Evolutionary conservation across 2,329 filamentous ascomycete species (phyloP).

Genomic region (Stagonosporopsis chrysanthemi): DNA sequence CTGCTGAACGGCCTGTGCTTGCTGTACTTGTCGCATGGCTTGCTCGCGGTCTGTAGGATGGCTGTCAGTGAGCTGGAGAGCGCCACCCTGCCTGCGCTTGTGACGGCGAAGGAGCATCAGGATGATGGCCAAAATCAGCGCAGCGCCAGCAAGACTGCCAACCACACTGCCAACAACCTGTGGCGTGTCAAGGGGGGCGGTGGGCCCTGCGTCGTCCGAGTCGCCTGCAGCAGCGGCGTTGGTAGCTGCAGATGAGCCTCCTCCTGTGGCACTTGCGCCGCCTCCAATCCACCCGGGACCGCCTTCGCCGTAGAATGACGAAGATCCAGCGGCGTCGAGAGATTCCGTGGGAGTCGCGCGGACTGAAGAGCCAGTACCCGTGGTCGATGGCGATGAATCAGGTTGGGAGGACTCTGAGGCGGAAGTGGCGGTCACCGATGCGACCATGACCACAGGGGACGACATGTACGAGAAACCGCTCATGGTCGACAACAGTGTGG

Average conservation of each 20-base stretch:
- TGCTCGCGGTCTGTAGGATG: slow-evolving; percentile 38
- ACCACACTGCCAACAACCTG: slow-evolving; percentile 69
- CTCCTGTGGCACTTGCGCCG: slow-evolving; percentile 24
- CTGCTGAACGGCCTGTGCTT: slow-evolving; percentile 47
- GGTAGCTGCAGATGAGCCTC: slow-evolving; percentile 19
- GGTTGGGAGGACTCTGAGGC: not conserved
- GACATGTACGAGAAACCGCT: slow-evolving; percentile 5
- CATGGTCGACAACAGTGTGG: slow-evolving; percentile 6
- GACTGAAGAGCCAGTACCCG: not conserved
- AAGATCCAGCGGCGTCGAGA: slow-evolving; percentile 10
- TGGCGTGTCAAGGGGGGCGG: slow-evolving; percentile 54
- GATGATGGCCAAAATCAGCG: slow-evolving; percentile 59
- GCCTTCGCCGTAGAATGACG: slow-evolving; percentile 12
- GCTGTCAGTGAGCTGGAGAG: slow-evolving; percentile 42
- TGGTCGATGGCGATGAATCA: not conserved
- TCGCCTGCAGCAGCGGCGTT: slow-evolving; percentile 20
- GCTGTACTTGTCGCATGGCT: slow-evolving; percentile 47
- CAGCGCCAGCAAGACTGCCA: slow-evolving; percentile 66
- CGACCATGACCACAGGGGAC: not conserved
- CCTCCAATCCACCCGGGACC: slow-evolving; percentile 7
- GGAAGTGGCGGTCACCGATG: not conserved
- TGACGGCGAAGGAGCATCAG: slow-evolving; percentile 63
- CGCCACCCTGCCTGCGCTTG: slow-evolving; percentile 47
- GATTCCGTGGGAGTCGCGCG: slow-evolving; percentile 10
- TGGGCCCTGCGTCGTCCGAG: slow-evolving; percentile 13